Conservation (phyloP, 352 stramenopile species). For the Globisporangium radiosum region DNA sequence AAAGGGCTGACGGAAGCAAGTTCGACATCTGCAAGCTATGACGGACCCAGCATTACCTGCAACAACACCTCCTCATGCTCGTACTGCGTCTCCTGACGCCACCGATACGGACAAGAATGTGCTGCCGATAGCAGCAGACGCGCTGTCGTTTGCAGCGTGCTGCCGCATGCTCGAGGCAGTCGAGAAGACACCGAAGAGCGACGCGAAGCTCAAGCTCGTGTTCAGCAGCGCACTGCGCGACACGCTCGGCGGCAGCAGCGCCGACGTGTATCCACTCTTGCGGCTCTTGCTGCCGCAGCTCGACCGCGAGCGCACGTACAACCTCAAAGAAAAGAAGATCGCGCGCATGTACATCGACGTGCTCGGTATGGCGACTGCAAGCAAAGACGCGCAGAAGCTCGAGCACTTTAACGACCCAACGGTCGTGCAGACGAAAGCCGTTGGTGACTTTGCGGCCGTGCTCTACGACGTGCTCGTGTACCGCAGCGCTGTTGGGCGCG, state of each 20-base stretch:
- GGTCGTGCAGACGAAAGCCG: slow-evolving; percentile 68
- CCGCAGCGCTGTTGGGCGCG: slow-evolving; percentile 33
- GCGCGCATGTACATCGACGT: slow-evolving; percentile 72
- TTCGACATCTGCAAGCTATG: too few species aligned
- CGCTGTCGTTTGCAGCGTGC: slow-evolving; percentile 62
- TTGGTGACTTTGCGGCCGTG: slow-evolving; percentile 78
- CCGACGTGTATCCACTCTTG: slow-evolving; percentile 69
- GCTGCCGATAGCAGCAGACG: slow-evolving; percentile 1
- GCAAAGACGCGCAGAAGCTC: slow-evolving; percentile 67
- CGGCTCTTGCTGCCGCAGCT: slow-evolving; percentile 71
- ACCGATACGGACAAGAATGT: too few species aligned
- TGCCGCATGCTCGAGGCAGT: slow-evolving; percentile 68
- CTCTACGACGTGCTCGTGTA: slow-evolving; percentile 70
- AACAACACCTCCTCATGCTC: background rate
- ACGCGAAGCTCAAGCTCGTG: slow-evolving; percentile 68
- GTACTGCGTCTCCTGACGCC: background rate
- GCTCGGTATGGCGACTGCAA: slow-evolving; percentile 54
- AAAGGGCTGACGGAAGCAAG: too few species aligned
- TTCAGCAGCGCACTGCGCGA: slow-evolving; percentile 61
- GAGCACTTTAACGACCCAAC: slow-evolving; percentile 82
- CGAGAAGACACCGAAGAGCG: slow-evolving; percentile 63
- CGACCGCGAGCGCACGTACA: slow-evolving; percentile 82
- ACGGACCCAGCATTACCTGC: background rate
- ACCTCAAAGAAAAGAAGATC: slow-evolving; percentile 86
- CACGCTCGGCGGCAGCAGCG: slow-evolving; percentile 30